Conservation (phyloP, 108 stramenopile genomes). For the Discostella pseudostelligera region DNA sequence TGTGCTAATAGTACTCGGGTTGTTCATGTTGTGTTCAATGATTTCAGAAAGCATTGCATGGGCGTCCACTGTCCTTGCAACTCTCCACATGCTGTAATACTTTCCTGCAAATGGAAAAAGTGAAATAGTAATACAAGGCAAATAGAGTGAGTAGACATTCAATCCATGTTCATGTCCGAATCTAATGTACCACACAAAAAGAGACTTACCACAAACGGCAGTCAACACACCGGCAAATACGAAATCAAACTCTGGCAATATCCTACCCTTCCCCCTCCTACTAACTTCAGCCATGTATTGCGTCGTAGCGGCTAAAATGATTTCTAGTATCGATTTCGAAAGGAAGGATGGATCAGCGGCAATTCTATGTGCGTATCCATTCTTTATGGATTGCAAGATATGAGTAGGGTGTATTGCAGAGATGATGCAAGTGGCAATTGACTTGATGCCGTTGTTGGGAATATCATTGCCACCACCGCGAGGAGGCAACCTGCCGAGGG, state of each 20-base stretch:
- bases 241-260: conserved; percentile 70
- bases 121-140: neutral
- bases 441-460: neutral
- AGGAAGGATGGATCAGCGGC: conserved; percentile 77
- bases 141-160: conserved; percentile 5
- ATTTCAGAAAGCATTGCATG: neutral
- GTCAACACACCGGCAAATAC: conserved; percentile 75
- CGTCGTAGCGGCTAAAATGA: conserved; percentile 63
- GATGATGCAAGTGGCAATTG: neutral
- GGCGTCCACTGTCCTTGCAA: conserved; percentile 48
- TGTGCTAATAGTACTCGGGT: neutral
- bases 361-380: conserved; percentile 51
- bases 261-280: conserved; percentile 50
- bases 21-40: neutral
- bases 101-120: conserved; percentile 4
- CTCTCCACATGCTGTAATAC: conserved; percentile 74
- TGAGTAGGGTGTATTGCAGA: neutral
- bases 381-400: conserved; percentile 23
- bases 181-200: neutral
- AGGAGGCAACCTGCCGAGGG: neutral
- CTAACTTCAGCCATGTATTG: conserved; percentile 73
- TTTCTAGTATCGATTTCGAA: conserved; percentile 64
- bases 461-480: neutral
- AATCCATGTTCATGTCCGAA: neutral
- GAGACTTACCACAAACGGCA: conserved; percentile 64